Base-by-base conservation (phyloP, 2,329 filamentous ascomycete species). In the Geosmithia flava region DNA sequence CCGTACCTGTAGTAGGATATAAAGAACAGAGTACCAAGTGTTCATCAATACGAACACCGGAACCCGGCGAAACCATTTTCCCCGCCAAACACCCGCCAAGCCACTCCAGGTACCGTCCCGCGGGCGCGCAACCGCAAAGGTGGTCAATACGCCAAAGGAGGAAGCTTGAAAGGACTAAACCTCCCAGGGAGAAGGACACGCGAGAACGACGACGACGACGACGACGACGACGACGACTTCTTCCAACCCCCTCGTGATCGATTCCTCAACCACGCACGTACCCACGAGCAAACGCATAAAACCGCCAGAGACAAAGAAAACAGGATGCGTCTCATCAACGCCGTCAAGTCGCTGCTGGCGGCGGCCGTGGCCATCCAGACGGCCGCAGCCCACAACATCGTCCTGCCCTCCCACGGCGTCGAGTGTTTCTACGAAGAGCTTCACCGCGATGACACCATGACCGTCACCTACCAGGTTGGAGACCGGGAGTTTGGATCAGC, bases 341-440 rank as follows among this genome's bases (percentile, higher is more conserved):
- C 71, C 49, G 69, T 70, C 62, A 68, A 62, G 62, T 59, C 67
- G 46, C 54, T 70, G 53, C 58, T 71, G 56, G 65, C 62, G 49
- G 67, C 65, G 48, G 61, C 66, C 52, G 56, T 66, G 49, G 58
- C 61, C 59, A 63, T 69, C 57, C 72, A 81, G 58, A 76, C 80
- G 58, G 75, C 82, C 55, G 75, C 78, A 55, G 88, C 87, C 58
- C 93, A 98, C 79, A 97, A 94, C 74, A 97, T 98, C 68, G 87
- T 93, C 66, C 82, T 98, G 61, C 84, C 84, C 53, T 85, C 90
- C 58, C 89, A 98, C 70, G 87, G 88, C 62, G 81, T 89, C 69
- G 93, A 98, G 74, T 98, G 93, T 75, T 98, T 97, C 77, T 87
- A 95, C 74, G 93, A 98, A 72, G 69, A 75, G 58, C 81, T 98